Evolutionary conservation across 768 basidiomycete genomes (phyloP), one percentile per base, ranked within the genome.

Genomic region (Rhizopogon sp.): DNA sequence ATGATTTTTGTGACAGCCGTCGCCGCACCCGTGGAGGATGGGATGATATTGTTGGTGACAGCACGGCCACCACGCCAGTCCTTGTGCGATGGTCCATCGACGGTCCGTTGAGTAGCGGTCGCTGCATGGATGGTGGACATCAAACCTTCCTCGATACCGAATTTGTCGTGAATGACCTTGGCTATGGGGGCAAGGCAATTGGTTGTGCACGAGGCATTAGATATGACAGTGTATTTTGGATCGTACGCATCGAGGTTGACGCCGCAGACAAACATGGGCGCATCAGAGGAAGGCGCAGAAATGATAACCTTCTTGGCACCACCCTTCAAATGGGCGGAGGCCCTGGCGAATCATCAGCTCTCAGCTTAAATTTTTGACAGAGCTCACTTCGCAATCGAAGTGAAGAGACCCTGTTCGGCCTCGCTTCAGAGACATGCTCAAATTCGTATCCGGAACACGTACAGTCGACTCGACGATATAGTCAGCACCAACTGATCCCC

Each of bases 251-350:
- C 92, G 64, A 94, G 82, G 79, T 97, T 97, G 72, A 95, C 93
- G 78, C 88, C 90, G 66, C 78, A 79, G 53, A 93, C 90, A 74
- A 81, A 90, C 90, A 91, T 93, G 65, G 90, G 90, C 4, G 90
- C 90, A 71, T 92, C 90, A 43, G 90, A 81, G 28, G 93, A 95
- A 62, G 93, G 93, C 45, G 93, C 93, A 62, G 92, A 93, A 82
- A 97, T 95, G 77, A 97, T 80, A 70, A 97, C 93, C 82, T 94
- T 97, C 87, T 95, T 95, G 71, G 93, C 93, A 70, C 93, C 93
- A 64, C 93, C 93, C 78, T 92, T 90, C 76, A 97, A 78, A 77
- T 97, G 93, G 60, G 82, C 85, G 37, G 79, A 80, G 54, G 93
- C 93, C 79, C 83, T 87, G 53, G 10, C 28, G 52, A 60, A 14